Evolutionary conservation across 2,329 filamentous ascomycete species (phyloP).

Genomic region (Tolypocladium endophyticum): DNA sequence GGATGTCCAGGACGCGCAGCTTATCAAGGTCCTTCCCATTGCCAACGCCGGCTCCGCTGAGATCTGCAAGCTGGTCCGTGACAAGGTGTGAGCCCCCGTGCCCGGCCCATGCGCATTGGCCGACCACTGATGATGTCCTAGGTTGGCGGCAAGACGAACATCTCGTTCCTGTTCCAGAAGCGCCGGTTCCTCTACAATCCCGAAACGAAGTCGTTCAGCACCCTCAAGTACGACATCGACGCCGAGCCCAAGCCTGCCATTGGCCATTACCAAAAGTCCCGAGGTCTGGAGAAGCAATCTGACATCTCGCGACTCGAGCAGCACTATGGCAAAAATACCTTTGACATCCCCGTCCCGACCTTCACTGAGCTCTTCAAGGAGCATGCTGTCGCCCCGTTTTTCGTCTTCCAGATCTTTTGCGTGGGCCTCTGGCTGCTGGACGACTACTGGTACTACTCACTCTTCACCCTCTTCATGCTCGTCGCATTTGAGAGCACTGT

Average conservation of each 20-base stretch:
- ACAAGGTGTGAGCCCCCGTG: constrained; percentile 43
- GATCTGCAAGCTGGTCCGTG: constrained; percentile 71
- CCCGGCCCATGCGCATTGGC: not conserved
- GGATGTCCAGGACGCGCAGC: constrained; percentile 60
- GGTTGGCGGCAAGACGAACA: constrained; percentile 62
- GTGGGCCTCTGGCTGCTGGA: constrained; percentile 97
- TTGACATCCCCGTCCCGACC: constrained; percentile 93
- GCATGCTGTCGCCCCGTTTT: constrained; percentile 96
- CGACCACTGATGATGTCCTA: constrained; percentile 14
- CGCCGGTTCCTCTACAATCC: constrained; percentile 82
- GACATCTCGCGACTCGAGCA: constrained; percentile 74
- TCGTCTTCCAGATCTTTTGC: constrained; percentile 98
- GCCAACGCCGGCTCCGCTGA: constrained; percentile 84
- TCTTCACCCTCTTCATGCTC: constrained; percentile 98
- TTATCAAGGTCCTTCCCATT: constrained; percentile 88
- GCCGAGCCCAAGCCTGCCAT: constrained; percentile 72
- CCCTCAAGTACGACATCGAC: constrained; percentile 77
- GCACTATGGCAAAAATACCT: constrained; percentile 92
- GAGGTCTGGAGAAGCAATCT: constrained; percentile 62
- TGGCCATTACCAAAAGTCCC: constrained; percentile 66
- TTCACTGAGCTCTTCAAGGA: constrained; percentile 96
- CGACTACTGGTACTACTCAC: constrained; percentile 99
- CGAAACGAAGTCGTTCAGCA: constrained; percentile 63
- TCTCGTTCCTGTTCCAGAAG: constrained; percentile 96
- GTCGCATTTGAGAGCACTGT: constrained; percentile 97